Conservation (phyloP, 2,329 filamentous ascomycete genomes). For the Tolypocladium tundrense region DNA sequence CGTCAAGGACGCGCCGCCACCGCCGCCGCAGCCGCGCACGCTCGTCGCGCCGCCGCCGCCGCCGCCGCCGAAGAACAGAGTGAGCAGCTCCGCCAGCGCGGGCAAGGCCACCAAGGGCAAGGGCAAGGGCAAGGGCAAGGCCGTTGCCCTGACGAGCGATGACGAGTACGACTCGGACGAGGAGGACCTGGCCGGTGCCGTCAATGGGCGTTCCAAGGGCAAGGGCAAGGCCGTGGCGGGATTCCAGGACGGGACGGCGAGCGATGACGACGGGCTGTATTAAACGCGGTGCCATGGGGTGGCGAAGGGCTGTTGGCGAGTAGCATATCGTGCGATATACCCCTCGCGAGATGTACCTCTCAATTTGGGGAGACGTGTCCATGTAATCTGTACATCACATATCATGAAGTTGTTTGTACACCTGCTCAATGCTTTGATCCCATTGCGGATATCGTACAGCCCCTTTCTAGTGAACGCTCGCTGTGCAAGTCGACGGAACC, state of each 20-base stretch:
- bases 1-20: neutral
- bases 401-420: slow-evolving; percentile 1
- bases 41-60: slow-evolving; percentile 19
- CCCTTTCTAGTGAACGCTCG: neutral
- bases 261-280: slow-evolving; percentile 48
- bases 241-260: slow-evolving; percentile 43
- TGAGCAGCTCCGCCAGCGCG: slow-evolving; percentile 18
- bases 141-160: slow-evolving; percentile 19
- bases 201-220: slow-evolving; percentile 31
- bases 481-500: neutral
- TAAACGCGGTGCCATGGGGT: slow-evolving; percentile 15
- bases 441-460: slow-evolving; percentile 4
- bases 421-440: neutral
- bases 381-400: neutral
- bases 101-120: slow-evolving; percentile 24
- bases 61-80: slow-evolving; percentile 11
- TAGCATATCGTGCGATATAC: neutral
- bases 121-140: slow-evolving; percentile 24
- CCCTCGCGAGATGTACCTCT: neutral
- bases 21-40: slow-evolving; percentile 10
- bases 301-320: neutral
- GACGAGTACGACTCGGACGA: slow-evolving; percentile 24
- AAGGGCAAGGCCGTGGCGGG: slow-evolving; percentile 45
- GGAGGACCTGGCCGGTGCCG: slow-evolving; percentile 18
- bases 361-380: too few species aligned